Evolutionary conservation across 1,284 basidiomycete species (phyloP).

Genomic region (Neonothopanus nambi): DNA sequence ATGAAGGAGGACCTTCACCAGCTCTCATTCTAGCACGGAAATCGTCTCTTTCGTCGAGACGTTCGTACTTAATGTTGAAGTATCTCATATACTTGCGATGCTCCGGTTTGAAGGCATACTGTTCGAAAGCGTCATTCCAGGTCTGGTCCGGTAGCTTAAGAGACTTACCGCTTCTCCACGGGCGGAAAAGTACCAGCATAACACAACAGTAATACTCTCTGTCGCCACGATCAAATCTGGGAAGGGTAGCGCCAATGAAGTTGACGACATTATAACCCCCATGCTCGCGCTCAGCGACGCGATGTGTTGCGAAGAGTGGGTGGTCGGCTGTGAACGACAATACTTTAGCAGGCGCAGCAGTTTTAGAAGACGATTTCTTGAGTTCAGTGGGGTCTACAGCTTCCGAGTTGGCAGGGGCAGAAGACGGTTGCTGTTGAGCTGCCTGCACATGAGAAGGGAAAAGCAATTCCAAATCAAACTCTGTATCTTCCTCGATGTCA

Average conservation of each 20-base stretch:
- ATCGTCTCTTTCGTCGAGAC: conserved; percentile 27
- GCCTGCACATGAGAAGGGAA: too few species aligned
- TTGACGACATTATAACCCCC: not conserved
- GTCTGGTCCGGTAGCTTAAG: conserved; percentile 16
- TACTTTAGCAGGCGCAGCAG: not conserved
- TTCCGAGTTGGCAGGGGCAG: too few species aligned
- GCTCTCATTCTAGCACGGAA: conserved; percentile 5
- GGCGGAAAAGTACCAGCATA: conserved; percentile 31
- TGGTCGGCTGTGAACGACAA: not conserved
- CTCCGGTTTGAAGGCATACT: conserved; percentile 14
- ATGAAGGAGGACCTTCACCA: conserved; percentile 12
- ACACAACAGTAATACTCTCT: conserved; percentile 28
- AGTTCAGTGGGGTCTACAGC: too few species aligned
- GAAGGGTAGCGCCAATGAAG: not conserved
- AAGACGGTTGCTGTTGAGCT: too few species aligned
- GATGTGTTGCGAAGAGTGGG: not conserved
- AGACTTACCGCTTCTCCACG: conserved; percentile 21
- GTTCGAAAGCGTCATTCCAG: conserved; percentile 26
- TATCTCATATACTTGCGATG: conserved; percentile 23
- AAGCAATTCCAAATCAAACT: too few species aligned
- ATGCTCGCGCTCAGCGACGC: not conserved
- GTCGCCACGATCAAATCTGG: conserved; percentile 23
- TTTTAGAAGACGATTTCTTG: not conserved
- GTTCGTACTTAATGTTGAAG: conserved; percentile 28
- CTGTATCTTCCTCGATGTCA: too few species aligned